phyloP scores from a whole-genome alignment of 2,329 filamentous ascomycete species.

The Venturiaceae sp. region DNA sequence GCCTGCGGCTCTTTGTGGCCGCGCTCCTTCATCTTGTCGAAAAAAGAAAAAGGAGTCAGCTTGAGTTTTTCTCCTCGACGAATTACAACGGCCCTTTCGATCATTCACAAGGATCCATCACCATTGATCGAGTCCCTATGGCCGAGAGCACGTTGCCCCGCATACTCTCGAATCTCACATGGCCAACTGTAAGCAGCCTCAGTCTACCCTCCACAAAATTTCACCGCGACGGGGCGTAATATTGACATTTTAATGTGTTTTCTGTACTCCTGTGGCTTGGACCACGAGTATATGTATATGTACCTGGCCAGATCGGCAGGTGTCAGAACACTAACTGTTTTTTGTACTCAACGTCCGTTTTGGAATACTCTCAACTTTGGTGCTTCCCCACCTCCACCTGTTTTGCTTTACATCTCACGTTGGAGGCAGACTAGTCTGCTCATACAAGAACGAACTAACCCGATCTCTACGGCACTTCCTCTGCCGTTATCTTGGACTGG shows the following conservation, averaged over 20 bases:
- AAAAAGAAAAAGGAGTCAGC: background rate
- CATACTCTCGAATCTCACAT: background rate
- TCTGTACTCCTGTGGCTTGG: background rate
- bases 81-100: background rate
- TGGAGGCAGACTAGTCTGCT: too few relatives aligned
- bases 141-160: background rate
- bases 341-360: background rate
- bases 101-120: background rate
- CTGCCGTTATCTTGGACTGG: background rate
- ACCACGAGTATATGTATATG: background rate
- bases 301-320: background rate
- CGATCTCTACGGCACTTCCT: background rate
- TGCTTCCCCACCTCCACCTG: background rate
- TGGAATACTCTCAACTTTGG: background rate
- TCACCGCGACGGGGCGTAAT: background rate
- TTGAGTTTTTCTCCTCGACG: background rate
- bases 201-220: background rate
- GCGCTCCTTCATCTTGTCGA: background rate
- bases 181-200: background rate
- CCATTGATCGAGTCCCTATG: background rate
- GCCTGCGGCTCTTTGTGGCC: background rate
- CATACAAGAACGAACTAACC: background rate
- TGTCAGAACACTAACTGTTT: background rate
- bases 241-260: background rate
- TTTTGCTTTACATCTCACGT: background rate